These are phyloP conservation scores for Asterochloris erici DNA, from an alignment of 139 green algal species.

Conservation along the genomic window DNA sequence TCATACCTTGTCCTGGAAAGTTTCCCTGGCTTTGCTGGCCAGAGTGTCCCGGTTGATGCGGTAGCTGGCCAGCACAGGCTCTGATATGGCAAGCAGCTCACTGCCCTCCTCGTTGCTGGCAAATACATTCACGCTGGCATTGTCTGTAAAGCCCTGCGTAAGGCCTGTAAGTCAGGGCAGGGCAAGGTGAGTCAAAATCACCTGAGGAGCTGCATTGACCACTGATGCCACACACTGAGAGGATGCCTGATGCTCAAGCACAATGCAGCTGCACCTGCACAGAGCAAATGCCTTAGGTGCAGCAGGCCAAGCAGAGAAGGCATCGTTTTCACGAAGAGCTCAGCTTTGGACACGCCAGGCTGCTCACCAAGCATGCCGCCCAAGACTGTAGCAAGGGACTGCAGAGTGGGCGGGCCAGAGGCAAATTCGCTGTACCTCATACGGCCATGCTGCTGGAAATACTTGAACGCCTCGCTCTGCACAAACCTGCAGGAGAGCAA, in stretches of 20 bases:
- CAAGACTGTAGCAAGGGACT: constrained; percentile 15
- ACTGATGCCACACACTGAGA: no score
- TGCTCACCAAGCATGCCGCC: not conserved
- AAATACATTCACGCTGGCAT: constrained; percentile 65
- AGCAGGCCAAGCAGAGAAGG: no score
- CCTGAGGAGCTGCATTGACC: no score
- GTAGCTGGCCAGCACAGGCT: constrained; percentile 54
- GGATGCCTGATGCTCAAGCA: no score
- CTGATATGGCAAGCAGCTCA: constrained; percentile 48
- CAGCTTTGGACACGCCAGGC: no score
- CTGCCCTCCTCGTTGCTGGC: constrained; percentile 31
- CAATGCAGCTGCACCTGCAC: no score
- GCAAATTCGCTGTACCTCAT: constrained; percentile 63
- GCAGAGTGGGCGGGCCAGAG: constrained; percentile 26
- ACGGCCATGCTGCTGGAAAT: constrained; percentile 35
- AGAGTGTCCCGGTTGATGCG: constrained; percentile 45
- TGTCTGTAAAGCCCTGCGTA: constrained; percentile 65
- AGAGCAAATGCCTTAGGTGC: no score
- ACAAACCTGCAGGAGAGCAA: constrained; percentile 24
- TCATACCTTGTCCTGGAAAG: constrained; percentile 19
- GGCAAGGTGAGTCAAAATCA: not conserved
- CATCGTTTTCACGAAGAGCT: no score
- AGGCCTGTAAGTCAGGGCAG: not conserved
- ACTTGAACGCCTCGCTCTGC: constrained; percentile 32
- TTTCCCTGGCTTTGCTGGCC: constrained; percentile 44